A percentile compares a stretch with the other conserved stretches of the same genome.
Conservation (phyloP, 805 yeast species). For the Kluyveromyces lactis region DNA sequence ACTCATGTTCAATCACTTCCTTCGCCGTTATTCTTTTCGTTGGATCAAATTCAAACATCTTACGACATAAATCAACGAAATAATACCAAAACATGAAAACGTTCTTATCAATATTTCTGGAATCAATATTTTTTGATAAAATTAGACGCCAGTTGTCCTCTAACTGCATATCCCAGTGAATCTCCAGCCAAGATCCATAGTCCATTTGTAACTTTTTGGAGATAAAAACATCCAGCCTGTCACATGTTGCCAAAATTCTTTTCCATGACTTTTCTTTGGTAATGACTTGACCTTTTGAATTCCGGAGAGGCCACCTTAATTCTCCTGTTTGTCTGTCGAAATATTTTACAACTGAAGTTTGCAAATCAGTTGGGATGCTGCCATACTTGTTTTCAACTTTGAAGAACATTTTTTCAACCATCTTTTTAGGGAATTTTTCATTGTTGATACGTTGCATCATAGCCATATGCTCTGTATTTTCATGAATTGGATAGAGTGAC, state of each 20-base stretch:
- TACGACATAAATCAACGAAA: slow-evolving; percentile 61
- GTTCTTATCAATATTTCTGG: slow-evolving; percentile 37
- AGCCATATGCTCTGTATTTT: slow-evolving; percentile 87
- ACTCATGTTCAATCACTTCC: slow-evolving; percentile 73
- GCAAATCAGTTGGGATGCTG: slow-evolving; percentile 25
- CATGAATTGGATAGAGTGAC: slow-evolving; percentile 91
- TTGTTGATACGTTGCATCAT: slow-evolving; percentile 83
- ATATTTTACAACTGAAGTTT: slow-evolving; percentile 26
- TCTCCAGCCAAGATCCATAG: slow-evolving; percentile 19
- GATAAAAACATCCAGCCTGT: slow-evolving; percentile 24
- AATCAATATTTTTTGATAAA: slow-evolving; percentile 11
- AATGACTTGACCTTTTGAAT: slow-evolving; percentile 20
- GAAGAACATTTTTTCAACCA: slow-evolving; percentile 29
- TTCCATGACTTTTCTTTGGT: slow-evolving; percentile 25
- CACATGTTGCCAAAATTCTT: slow-evolving; percentile 23
- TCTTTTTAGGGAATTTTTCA: slow-evolving; percentile 34
- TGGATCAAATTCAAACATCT: slow-evolving; percentile 66
- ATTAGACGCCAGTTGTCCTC: slow-evolving; percentile 26
- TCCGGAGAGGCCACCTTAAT: slow-evolving; percentile 27
- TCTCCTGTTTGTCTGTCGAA: slow-evolving; percentile 17
- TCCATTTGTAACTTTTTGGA: slow-evolving; percentile 23
- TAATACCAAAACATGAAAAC: slow-evolving; percentile 77
- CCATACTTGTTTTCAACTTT: slow-evolving; percentile 26
- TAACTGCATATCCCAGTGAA: slow-evolving; percentile 24
- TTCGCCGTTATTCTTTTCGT: slow-evolving; percentile 61